These are phyloP conservation scores for Geosiphon pyriformis DNA, from an alignment of 192 early-diverging fungal species.

Conservation along the genomic window DNA sequence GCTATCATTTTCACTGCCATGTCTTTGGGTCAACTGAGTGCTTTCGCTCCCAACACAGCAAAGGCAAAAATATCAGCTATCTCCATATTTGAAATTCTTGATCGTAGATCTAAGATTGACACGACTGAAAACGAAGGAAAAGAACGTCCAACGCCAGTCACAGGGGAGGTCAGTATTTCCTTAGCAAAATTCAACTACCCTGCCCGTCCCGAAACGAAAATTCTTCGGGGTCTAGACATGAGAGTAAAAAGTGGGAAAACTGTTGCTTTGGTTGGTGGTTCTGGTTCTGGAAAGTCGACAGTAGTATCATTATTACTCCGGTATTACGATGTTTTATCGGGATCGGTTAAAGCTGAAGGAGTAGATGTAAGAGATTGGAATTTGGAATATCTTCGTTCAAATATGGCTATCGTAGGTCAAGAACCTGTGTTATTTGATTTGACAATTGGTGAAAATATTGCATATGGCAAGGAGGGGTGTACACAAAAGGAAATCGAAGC, in stretches of 20 bases:
- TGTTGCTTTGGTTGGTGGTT: conserved; percentile 33
- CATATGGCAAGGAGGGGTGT: conserved; percentile 49
- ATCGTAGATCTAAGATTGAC: conserved; percentile 62
- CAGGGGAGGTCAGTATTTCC: conserved; percentile 40
- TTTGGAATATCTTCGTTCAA: conserved; percentile 57
- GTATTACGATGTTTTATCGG: conserved; percentile 68
- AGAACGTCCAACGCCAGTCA: conserved; percentile 18
- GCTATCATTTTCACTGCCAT: conserved; percentile 14
- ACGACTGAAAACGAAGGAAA: conserved; percentile 9
- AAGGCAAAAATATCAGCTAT: conserved; percentile 78
- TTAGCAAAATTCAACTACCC: conserved; percentile 64
- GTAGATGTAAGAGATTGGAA: conserved; percentile 57
- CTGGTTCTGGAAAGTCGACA: conserved; percentile 82
- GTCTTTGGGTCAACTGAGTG: conserved; percentile 52
- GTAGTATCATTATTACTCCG: conserved; percentile 63
- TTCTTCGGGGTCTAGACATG: conserved; percentile 52
- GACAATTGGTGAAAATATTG: conserved; percentile 84
- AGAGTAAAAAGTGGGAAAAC: conserved; percentile 47
- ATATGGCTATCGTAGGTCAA: conserved; percentile 85
- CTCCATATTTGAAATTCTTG: conserved; percentile 62
- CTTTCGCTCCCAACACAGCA: conserved; percentile 65
- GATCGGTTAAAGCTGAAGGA: conserved; percentile 56
- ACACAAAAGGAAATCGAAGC: conserved; percentile 53
- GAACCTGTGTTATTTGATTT: conserved; percentile 90
- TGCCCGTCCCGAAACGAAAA: conserved; percentile 43